Conservation (phyloP, 805 yeast species). For the Cyberlindnera galapagoensis region DNA sequence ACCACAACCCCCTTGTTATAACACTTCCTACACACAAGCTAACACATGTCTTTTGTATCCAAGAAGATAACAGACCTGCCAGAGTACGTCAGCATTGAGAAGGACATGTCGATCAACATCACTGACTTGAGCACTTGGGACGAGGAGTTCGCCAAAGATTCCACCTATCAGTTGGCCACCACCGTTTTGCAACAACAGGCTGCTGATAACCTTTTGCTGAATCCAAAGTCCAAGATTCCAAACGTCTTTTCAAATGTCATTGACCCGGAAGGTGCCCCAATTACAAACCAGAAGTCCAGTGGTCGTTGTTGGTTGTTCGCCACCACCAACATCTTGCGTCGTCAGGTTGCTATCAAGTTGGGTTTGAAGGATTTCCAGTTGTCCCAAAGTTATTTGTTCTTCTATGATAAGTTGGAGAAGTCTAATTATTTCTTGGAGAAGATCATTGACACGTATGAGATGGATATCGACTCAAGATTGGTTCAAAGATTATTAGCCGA, state of each 20-base stretch:
- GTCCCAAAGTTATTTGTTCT: conserved; percentile 73
- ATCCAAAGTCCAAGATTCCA: conserved; percentile 12
- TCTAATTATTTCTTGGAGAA: conserved; percentile 76
- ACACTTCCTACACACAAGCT: too few species aligned
- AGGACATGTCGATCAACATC: conserved; percentile 6
- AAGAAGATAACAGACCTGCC: neutral
- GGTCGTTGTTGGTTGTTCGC: conserved; percentile 93
- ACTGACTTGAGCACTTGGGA: conserved; percentile 16
- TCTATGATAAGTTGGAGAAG: conserved; percentile 83
- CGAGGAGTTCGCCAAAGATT: conserved; percentile 22
- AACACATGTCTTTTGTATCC: too few species aligned
- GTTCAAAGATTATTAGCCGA: conserved; percentile 57
- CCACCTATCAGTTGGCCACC: conserved; percentile 27
- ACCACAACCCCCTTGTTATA: too few species aligned
- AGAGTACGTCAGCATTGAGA: neutral
- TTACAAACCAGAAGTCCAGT: conserved; percentile 65
- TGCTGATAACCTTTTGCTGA: conserved; percentile 28
- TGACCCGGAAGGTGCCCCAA: conserved; percentile 49
- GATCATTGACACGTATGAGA: conserved; percentile 59
- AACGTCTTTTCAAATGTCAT: conserved; percentile 22
- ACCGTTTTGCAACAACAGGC: conserved; percentile 29
- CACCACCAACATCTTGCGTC: conserved; percentile 64
- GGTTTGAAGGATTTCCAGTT: conserved; percentile 64
- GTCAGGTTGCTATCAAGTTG: conserved; percentile 53
- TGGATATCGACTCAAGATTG: conserved; percentile 62